Evolutionary conservation across 495 filamentous ascomycete species (phyloP), one percentile per base, ranked within the genome.

Genomic region (Aspergillus sparsus): DNA sequence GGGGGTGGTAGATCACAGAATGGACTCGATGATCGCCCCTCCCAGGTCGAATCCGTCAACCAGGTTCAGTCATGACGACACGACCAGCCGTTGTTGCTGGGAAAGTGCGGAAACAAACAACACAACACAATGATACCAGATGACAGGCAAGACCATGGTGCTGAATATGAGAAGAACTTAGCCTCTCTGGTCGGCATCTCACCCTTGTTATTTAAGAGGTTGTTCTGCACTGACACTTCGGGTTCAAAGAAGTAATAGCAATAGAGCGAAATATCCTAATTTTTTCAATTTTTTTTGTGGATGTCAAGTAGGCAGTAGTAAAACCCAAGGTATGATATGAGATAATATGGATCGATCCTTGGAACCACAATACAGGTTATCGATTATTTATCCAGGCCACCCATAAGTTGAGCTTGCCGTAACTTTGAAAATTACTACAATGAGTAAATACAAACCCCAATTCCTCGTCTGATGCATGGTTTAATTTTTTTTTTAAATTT

Each of bases 1-100:
- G 37, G 10, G 45, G 51, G 11, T 11, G 45, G 34, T 6, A 47
- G 45, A 57, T 46, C 50, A 49, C 42, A 60, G 39, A 16, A 33
- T 46, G 56, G 54, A 49, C 61, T 51, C 51, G 33, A 53, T 46
- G 37, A 49, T 57, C 49, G 49, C 37, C 44, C 51, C 55, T 32
- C 41, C 61, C 56, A 45, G 11, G 32, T 35, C n/a, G 45, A 54
- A 55, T 56, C 55, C 56, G 46, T 55, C 53, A 41, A 18, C 56
- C 39, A 52, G 56, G 46, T 49, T 51, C 31, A 21, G 52, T 60
- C 57, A 67, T 67, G 65, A 67, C 61, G 65, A 67, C 65, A 67
- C 50, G 54, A 63, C 60, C 57, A n/a, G n/a, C n/a, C n/a, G 49
- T 58, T 42, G 49, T 31, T n/a, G 37, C 31, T 36, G 49, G 33